Percentiles rank a stretch among this genome's conserved stretches.
Conservation (phyloP, 139 green algal species). For the Mesotaenium endlicherianum region DNA sequence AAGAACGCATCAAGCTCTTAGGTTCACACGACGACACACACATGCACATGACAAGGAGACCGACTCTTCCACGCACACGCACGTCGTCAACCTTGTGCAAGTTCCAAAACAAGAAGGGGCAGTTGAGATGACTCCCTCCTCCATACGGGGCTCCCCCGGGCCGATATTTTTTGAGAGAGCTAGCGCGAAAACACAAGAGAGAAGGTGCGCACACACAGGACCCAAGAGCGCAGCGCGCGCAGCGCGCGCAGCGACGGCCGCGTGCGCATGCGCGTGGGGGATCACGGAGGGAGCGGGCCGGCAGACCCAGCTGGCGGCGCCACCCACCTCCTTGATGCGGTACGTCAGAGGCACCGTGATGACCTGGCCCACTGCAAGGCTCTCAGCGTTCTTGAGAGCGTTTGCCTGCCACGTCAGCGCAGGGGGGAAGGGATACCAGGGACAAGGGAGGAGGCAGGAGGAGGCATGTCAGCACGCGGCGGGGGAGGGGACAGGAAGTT, state of each 20-base stretch:
- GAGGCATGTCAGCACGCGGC: too few relatives aligned
- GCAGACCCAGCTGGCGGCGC: background rate
- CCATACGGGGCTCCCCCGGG: too few relatives aligned
- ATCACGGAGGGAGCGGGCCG: background rate
- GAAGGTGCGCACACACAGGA: background rate
- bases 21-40: too few relatives aligned
- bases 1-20: too few relatives aligned
- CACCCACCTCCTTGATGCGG: constrained; percentile 8
- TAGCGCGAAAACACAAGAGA: background rate
- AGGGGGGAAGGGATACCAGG: too few relatives aligned
- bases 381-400: background rate
- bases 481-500: too few relatives aligned
- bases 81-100: too few relatives aligned
- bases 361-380: background rate
- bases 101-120: too few relatives aligned
- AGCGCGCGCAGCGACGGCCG: background rate
- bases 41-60: too few relatives aligned
- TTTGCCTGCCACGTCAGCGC: background rate
- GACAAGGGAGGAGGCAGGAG: too few relatives aligned
- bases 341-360: background rate
- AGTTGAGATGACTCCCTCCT: too few relatives aligned
- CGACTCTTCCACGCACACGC: too few relatives aligned
- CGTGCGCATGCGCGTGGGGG: background rate
- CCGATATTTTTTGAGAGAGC: background rate
- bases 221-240: background rate